phyloP scores from a whole-genome alignment of 2,329 filamentous ascomycete genomes.

The Magnaporthiopsis rhizophila region DNA sequence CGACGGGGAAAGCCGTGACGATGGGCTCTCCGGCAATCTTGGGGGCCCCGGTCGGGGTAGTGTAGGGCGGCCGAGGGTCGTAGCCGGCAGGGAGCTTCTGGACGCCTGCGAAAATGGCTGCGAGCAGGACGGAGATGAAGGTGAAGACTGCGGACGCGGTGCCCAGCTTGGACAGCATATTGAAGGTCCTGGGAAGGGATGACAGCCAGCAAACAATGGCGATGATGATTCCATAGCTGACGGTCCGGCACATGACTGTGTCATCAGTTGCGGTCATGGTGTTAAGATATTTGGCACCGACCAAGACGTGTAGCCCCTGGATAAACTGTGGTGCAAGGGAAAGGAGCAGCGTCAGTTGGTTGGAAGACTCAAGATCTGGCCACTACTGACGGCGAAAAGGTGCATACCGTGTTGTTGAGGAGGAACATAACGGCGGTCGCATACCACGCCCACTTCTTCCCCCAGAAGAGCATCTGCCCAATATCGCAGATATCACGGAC shows the following conservation, averaged over 20 bases:
- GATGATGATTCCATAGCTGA: slow-evolving; percentile 69
- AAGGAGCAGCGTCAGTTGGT: background rate
- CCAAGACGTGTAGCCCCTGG: slow-evolving; percentile 70
- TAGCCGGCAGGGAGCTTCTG: slow-evolving; percentile 67
- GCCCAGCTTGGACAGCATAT: slow-evolving; percentile 68
- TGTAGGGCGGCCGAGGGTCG: slow-evolving; percentile 35
- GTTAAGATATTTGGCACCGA: slow-evolving; percentile 81
- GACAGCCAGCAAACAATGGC: slow-evolving; percentile 68
- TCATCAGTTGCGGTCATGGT: slow-evolving; percentile 68
- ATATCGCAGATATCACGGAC: slow-evolving; percentile 93
- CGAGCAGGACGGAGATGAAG: slow-evolving; percentile 79
- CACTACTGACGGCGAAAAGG: too few species aligned
- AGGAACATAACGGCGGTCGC: slow-evolving; percentile 78
- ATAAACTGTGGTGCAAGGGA: slow-evolving; percentile 8
- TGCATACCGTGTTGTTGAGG: slow-evolving; percentile 67
- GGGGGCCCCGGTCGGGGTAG: slow-evolving; percentile 16
- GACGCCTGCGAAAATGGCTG: slow-evolving; percentile 72
- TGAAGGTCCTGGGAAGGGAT: slow-evolving; percentile 81
- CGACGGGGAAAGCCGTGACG: slow-evolving; percentile 59
- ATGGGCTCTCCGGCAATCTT: slow-evolving; percentile 49
- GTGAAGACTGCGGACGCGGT: slow-evolving; percentile 79
- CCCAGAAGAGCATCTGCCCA: slow-evolving; percentile 91
- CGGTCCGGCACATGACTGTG: slow-evolving; percentile 60
- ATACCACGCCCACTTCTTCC: slow-evolving; percentile 64
- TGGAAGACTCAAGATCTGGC: background rate